phyloP scores from a whole-genome alignment of 352 stramenopile species.

The Phytopythium oedochilum region DNA sequence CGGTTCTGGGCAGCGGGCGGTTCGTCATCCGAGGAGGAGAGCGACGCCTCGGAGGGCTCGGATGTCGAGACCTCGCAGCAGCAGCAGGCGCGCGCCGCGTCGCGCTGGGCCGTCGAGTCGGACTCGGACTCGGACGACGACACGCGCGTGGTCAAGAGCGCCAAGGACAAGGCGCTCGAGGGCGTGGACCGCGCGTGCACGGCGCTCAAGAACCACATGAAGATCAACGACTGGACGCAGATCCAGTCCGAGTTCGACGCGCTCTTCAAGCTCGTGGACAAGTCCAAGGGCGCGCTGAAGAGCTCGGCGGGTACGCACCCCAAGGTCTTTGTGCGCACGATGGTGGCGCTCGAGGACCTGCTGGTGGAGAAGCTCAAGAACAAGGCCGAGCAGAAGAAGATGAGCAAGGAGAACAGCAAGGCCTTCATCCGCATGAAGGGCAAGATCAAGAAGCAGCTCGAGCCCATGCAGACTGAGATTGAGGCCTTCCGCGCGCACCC shows the following conservation, averaged over 20 bases:
- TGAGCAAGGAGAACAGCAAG: conserved; percentile 95
- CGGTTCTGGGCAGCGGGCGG: conserved; percentile 75
- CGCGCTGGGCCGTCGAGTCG: conserved; percentile 77
- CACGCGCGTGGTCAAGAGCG: conserved; percentile 94
- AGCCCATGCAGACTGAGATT: conserved; percentile 87
- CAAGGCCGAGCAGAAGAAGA: conserved; percentile 96
- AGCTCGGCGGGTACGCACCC: conserved; percentile 73
- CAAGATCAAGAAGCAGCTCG: conserved; percentile 95
- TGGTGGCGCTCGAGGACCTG: conserved; percentile 93
- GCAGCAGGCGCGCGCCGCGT: conserved; percentile 64
- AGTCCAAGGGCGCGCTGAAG: conserved; percentile 81
- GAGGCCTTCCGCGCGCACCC: conserved; percentile 91
- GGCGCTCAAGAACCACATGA: conserved; percentile 89
- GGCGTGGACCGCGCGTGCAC: conserved; percentile 62
- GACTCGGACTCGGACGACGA: conserved; percentile 85
- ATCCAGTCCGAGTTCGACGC: conserved; percentile 95
- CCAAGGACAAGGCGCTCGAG: conserved; percentile 89
- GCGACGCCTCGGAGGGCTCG: conserved; percentile 66
- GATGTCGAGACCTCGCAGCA: conserved; percentile 73
- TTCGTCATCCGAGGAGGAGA: conserved; percentile 78
- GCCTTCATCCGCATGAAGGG: conserved; percentile 98
- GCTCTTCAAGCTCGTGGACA: conserved; percentile 90
- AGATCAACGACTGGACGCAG: conserved; percentile 94
- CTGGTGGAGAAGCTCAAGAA: conserved; percentile 91
- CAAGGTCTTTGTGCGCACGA: conserved; percentile 90